Evolutionary conservation across 768 basidiomycete species (phyloP), one percentile per base, ranked within the genome.

Genomic region (Leccinum variicolor): DNA sequence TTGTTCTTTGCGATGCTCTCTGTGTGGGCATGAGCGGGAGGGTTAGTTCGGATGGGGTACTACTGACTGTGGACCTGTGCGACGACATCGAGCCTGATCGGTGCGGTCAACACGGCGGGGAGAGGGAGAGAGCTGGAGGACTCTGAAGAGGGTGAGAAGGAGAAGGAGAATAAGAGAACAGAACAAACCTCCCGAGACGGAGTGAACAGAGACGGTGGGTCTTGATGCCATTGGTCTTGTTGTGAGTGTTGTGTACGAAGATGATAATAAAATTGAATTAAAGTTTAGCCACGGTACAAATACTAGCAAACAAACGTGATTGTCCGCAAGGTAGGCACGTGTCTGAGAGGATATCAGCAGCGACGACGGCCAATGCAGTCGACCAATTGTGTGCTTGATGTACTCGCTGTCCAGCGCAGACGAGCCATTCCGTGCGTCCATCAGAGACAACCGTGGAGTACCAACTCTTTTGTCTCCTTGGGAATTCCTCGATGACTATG

Each of bases 1-100:
- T 84, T 91, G 86, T 98, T 97, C 87, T 97, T 97, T 57, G 92
- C 92, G 71, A 98, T 87, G 80, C 91, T 93, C 86, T 96, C 94
- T 97, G 75, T 13, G 36, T 7, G 26, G 36, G 2, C 58, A 13
- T 58, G 54, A 43, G 56, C 19, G 52, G n/a, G 19, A 6, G 19
- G 17, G 29, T 2, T 9, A 31, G 10, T 15, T 11, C 14, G 0
- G 6, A 28, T 21, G 34, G 53, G 23, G 29, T 34, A 10, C n/a
- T 71, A 85, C 92, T 79, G 75, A 98, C 97, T 99, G 91, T 98
- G 95, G 59, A 99, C 93, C 77, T 94, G 94, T 60, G 92, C 84
- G 67, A 99, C 96, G 64, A 99, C 94, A 84, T 99, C 97, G 73
- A 96, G 86, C 77, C 97, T 84, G 78, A 99, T 98, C 70, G 97